These are phyloP conservation scores for Yarrowia sp. DNA, from an alignment of 805 yeast species.

Conservation along the genomic window DNA sequence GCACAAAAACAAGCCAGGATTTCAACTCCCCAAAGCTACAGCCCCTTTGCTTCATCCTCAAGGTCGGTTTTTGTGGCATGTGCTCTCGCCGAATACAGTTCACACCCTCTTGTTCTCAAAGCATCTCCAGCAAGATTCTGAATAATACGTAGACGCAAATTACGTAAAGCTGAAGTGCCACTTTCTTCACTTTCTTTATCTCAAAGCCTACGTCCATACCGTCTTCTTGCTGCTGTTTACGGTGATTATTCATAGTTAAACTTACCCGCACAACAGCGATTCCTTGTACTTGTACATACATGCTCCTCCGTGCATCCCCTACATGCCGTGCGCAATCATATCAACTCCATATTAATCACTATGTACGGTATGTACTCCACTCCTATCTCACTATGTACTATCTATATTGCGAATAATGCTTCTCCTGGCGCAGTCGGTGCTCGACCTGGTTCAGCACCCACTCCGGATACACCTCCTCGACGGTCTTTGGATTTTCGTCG, in stretches of 20 bases:
- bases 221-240: neutral
- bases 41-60: neutral
- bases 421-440: constrained; percentile 36
- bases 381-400: constrained; percentile 1
- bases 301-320: too few relatives aligned
- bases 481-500: constrained; percentile 62
- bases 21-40: neutral
- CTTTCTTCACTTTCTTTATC: too few relatives aligned
- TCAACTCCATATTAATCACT: neutral
- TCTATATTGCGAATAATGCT: constrained; percentile 21
- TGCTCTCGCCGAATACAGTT: neutral
- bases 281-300: too few relatives aligned
- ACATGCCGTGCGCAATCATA: too few relatives aligned
- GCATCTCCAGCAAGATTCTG: neutral
- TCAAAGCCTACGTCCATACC: too few relatives aligned
- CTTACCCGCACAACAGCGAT: too few relatives aligned
- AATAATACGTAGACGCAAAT: neutral
- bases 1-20: too few relatives aligned
- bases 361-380: too few relatives aligned
- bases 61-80: neutral
- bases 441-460: constrained; percentile 63
- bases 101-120: neutral
- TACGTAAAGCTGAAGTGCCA: neutral
- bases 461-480: constrained; percentile 67
- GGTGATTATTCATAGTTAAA: neutral